phyloP scores from a whole-genome alignment of 345 rosid species.

The Draba incana region DNA sequence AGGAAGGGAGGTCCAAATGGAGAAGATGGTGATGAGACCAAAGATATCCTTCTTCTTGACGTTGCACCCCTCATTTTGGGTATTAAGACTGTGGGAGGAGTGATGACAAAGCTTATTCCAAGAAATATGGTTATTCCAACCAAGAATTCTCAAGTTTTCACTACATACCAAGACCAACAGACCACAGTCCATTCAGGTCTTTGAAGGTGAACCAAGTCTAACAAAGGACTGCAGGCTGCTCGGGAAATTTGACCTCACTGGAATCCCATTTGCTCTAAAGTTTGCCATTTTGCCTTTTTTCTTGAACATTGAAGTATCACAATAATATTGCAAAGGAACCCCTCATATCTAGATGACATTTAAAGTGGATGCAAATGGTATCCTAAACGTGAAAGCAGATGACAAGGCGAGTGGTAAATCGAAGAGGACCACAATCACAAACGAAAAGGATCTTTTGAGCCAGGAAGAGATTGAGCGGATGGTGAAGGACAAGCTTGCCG shows the following conservation, averaged over 20 bases:
- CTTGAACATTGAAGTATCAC: too few relatives aligned
- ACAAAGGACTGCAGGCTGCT: slow-evolving; percentile 48
- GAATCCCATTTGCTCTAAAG: slow-evolving; percentile 48
- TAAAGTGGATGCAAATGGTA: slow-evolving; percentile 46
- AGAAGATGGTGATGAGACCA: slow-evolving; percentile 45
- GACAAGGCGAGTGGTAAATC: slow-evolving; percentile 47
- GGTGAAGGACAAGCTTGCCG: slow-evolving; percentile 75
- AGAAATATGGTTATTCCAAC: slow-evolving; percentile 45
- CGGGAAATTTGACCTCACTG: slow-evolving; percentile 44
- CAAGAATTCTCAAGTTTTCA: slow-evolving; percentile 45
- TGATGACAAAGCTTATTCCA: slow-evolving; percentile 43
- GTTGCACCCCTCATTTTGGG: slow-evolving; percentile 44
- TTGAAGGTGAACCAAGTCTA: slow-evolving; percentile 48
- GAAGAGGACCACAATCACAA: slow-evolving; percentile 39
- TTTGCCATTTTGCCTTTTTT: slow-evolving; percentile 3
- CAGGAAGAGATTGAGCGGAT: slow-evolving; percentile 44
- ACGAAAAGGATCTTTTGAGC: slow-evolving; percentile 39
- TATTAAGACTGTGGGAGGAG: slow-evolving; percentile 43
- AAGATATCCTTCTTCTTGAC: slow-evolving; percentile 43
- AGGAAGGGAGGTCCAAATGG: not conserved
- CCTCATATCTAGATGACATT: slow-evolving; percentile 46
- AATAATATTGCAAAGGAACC: slow-evolving; percentile 28
- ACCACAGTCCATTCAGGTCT: slow-evolving; percentile 45
- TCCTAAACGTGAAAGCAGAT: slow-evolving; percentile 45
- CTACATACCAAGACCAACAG: slow-evolving; percentile 45